phyloP scores from a whole-genome alignment of 495 filamentous ascomycete species.

The Penicillium odoratum region DNA sequence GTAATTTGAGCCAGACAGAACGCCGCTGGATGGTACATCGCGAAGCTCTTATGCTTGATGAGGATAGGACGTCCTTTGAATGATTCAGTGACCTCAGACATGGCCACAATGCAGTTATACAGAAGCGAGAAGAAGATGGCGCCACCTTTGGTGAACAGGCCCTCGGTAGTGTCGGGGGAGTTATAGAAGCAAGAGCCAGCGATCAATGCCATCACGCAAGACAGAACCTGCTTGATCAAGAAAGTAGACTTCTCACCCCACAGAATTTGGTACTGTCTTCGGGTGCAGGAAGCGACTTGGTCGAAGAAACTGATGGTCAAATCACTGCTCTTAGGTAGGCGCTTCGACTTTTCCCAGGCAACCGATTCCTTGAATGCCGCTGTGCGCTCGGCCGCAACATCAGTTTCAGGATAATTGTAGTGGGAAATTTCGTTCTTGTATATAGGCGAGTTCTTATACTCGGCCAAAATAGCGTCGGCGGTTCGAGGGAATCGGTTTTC shows the following conservation, averaged over 20 bases:
- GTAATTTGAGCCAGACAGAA: conserved; percentile 68
- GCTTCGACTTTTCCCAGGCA: conserved; percentile 38
- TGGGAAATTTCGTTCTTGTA: neutral
- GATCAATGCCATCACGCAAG: conserved; percentile 37
- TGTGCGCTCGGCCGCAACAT: conserved; percentile 29
- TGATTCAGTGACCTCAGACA: conserved; percentile 69
- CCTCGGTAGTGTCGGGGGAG: conserved; percentile 32
- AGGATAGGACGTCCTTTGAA: conserved; percentile 69
- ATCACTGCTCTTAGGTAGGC: conserved; percentile 40
- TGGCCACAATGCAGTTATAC: conserved; percentile 69
- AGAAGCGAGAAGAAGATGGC: conserved; percentile 68
- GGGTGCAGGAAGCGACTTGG: conserved; percentile 55
- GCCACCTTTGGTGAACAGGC: conserved; percentile 53
- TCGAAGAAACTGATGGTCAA: conserved; percentile 57
- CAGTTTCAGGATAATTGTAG: neutral
- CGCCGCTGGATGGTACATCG: conserved; percentile 71
- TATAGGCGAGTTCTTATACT: neutral
- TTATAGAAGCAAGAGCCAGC: conserved; percentile 43
- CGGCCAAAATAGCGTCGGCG: neutral
- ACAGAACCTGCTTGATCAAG: conserved; percentile 54
- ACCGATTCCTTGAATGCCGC: conserved; percentile 49
- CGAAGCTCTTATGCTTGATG: conserved; percentile 72
- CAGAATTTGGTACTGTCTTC: conserved; percentile 56
- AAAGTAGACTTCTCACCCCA: conserved; percentile 61
- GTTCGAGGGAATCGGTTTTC: conserved; percentile 67